Percentiles rank a stretch among this genome's conserved stretches.
Evolutionary conservation across 1,284 basidiomycete species (phyloP).

Genomic region (Ceratobasidium sp.): DNA sequence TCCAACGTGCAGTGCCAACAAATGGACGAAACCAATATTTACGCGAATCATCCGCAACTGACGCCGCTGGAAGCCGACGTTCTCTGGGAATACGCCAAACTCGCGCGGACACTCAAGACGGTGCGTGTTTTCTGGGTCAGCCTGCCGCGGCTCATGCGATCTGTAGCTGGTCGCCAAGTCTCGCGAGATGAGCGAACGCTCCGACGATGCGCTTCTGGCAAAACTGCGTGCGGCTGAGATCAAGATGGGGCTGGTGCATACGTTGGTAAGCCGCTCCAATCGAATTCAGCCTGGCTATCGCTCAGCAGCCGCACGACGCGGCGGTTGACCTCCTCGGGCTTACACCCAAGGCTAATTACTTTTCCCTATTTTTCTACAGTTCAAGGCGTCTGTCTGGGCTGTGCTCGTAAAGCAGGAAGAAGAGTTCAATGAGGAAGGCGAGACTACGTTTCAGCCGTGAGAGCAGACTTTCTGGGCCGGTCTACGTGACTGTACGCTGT

Average conservation of each 20-base stretch:
- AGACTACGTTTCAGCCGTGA: slow-evolving; percentile 37
- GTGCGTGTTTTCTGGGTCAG: slow-evolving; percentile 53
- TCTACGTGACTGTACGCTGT: no score
- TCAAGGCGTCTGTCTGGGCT: slow-evolving; percentile 95
- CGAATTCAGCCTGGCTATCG: slow-evolving; percentile 39
- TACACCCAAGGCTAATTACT: slow-evolving; percentile 3
- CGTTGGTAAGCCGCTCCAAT: slow-evolving; percentile 63
- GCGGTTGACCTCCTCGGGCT: no score
- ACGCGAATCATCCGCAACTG: slow-evolving; percentile 68
- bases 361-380: slow-evolving; percentile 56
- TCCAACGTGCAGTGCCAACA: neutral
- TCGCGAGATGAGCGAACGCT: slow-evolving; percentile 66
- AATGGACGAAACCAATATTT: slow-evolving; percentile 58
- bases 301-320: no score
- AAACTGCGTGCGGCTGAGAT: slow-evolving; percentile 84
- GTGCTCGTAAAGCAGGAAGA: slow-evolving; percentile 85
- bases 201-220: slow-evolving; percentile 76
- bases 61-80: slow-evolving; percentile 69
- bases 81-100: slow-evolving; percentile 80
- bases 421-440: slow-evolving; percentile 43
- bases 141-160: neutral
- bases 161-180: slow-evolving; percentile 41
- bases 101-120: slow-evolving; percentile 70
- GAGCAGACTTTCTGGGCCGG: no score
- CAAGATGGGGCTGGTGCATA: slow-evolving; percentile 94